Base-by-base conservation (phyloP, 768 basidiomycete genomes). In the Podaxis sp. region DNA sequence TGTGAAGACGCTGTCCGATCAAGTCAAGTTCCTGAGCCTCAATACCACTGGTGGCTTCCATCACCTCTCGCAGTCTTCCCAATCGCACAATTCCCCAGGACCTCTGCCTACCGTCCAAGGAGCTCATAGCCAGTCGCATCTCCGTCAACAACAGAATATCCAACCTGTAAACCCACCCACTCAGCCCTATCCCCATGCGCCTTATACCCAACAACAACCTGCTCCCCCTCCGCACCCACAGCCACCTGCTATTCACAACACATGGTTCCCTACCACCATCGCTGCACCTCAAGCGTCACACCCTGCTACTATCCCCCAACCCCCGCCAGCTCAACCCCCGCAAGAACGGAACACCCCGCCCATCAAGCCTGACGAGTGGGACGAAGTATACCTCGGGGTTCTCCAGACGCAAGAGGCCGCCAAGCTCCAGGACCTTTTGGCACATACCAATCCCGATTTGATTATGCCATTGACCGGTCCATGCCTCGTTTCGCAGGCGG, bases 271-370 rank as follows among this genome's bases (percentile, higher is more conserved):
- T 33, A 75, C 85, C 1, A 75, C 78, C 24, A 90, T 93, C 53
- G 89, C 89, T 55, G 90, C 91, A 2, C 91, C 91, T 46, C 91
- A 92, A 65, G 90, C 90, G 0, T 93, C 91, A 0, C 90, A 91
- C 67, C 91, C 89, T 29, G 84, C 88, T 8, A 86, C 88, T 17
- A 82, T 89, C 15, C 89, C 89, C 1, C 90, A 82, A 61, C 76
- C 82, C 27, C 75, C 77, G 6, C 70, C 75, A 11, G 66, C 73
- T 56, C 73, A 67, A 33, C 69, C 69, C 56, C 80, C 72, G 50
- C 70, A 74, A 57, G 84, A 84, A 59, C 73, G 81, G 64, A 77
- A 85, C 29, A 55, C 61, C 12, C 82, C 84, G 15, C 81, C 87
- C n/a, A 74, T 79, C 47, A 82, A 82, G 67, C 59, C 80, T 50